Percentiles rank a stretch among this genome's conserved stretches.
Evolutionary conservation across 1,284 basidiomycete species (phyloP).

Genomic region (Cryptococcus sp.): DNA sequence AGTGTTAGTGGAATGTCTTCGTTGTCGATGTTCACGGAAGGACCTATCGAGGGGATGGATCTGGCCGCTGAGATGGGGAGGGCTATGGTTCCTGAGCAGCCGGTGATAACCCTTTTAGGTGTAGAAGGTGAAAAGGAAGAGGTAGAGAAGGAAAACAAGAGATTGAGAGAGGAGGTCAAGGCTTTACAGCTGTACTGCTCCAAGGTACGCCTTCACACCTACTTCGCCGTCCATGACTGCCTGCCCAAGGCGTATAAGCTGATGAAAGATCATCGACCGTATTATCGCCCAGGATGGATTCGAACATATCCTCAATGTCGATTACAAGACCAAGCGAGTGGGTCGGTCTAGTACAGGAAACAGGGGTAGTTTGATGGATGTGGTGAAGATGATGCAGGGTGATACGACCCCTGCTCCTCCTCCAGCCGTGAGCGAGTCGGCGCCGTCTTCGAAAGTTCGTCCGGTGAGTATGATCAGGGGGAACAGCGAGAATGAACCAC

Average conservation of each 20-base stretch:
- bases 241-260: not conserved
- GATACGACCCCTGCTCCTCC: not conserved
- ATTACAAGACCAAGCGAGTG: slow-evolving; percentile 57
- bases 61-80: slow-evolving; percentile 84
- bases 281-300: slow-evolving; percentile 91
- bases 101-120: slow-evolving; percentile 32
- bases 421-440: no score
- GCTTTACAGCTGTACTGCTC: slow-evolving; percentile 88
- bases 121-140: not conserved
- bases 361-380: not conserved
- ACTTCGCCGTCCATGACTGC: not conserved
- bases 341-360: slow-evolving; percentile 4
- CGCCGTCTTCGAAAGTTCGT: slow-evolving; percentile 8
- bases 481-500: no score
- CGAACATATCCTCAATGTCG: slow-evolving; percentile 83
- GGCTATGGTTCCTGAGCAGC: slow-evolving; percentile 72
- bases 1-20: not conserved
- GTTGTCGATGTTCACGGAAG: not conserved
- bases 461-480: no score
- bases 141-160: slow-evolving; percentile 65
- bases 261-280: slow-evolving; percentile 71
- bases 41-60: slow-evolving; percentile 75
- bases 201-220: slow-evolving; percentile 52
- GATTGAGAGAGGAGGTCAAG: slow-evolving; percentile 89
- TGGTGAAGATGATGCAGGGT: not conserved